Evolutionary conservation across 306 rosid genomes (phyloP).

Genomic region (Ormosia semicastrata): DNA sequence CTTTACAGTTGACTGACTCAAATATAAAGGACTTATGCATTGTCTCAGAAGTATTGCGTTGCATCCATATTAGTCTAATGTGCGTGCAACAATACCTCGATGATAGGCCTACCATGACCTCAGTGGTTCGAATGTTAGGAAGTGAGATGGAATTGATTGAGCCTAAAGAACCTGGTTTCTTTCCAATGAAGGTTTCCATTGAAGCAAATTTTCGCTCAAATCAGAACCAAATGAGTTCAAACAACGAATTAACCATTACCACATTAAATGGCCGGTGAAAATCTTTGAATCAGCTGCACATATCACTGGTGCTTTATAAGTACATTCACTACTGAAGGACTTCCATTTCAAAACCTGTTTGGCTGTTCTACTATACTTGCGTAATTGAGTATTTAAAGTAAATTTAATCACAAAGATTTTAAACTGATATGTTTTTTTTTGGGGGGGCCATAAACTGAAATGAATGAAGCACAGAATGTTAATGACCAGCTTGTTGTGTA

Average conservation of each 20-base stretch:
- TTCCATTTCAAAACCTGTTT: no score
- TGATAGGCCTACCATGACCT: constrained; percentile 27
- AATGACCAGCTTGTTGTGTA: no score
- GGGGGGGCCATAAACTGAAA: no score
- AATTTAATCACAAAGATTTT: no score
- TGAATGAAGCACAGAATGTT: no score
- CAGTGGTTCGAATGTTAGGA: constrained; percentile 35
- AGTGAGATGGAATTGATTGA: constrained; percentile 26
- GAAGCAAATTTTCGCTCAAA: background rate
- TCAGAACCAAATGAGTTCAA: background rate
- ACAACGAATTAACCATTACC: background rate
- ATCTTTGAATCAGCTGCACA: no score
- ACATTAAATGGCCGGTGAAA: background rate
- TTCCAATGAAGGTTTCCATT: background rate
- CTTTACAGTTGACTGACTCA: constrained; percentile 29
- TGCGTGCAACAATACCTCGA: constrained; percentile 39
- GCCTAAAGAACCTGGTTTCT: constrained; percentile 47
- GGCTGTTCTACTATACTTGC: no score
- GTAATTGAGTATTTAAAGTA: no score
- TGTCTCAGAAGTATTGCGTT: constrained; percentile 21
- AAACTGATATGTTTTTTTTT: no score
- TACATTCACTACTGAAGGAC: no score
- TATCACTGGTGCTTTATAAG: no score
- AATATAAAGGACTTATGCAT: background rate
- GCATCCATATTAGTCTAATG: constrained; percentile 39